Conservation (phyloP, 257 asterid genomes). For the Paraleonurus japonicus region DNA sequence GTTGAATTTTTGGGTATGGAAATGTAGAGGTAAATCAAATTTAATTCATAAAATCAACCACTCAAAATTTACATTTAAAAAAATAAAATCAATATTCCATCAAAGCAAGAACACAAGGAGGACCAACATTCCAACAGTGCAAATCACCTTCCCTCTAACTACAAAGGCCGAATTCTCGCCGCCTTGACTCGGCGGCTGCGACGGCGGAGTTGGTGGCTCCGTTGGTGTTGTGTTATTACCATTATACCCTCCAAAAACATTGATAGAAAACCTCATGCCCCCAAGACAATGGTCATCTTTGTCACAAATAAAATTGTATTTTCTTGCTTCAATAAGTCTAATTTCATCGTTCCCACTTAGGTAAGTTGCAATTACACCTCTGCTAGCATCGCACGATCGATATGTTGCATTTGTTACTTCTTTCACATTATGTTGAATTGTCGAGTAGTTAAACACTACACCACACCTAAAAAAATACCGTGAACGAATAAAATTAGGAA, state of each 20-base stretch:
- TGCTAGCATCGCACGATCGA: slow-evolving; percentile 20
- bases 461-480: neutral
- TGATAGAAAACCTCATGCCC: slow-evolving; percentile 23
- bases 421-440: slow-evolving; percentile 23
- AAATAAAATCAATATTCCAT: neutral
- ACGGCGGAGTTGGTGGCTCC: neutral
- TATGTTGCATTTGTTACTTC: slow-evolving; percentile 23
- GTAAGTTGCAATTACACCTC: slow-evolving; percentile 18
- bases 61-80: neutral
- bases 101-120: neutral
- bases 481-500: no score
- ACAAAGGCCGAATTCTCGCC: neutral
- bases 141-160: neutral
- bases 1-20: no score
- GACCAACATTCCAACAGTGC: neutral
- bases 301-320: slow-evolving; percentile 21
- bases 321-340: slow-evolving; percentile 9
- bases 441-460: slow-evolving; percentile 22
- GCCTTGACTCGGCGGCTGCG: neutral
- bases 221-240: neutral
- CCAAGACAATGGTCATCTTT: slow-evolving; percentile 24
- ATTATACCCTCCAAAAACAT: slow-evolving; percentile 5
- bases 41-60: neutral
- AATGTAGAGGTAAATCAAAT: no score
- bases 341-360: slow-evolving; percentile 20